Conservation (phyloP, 768 basidiomycete species). For the Astraeus odoratus region DNA sequence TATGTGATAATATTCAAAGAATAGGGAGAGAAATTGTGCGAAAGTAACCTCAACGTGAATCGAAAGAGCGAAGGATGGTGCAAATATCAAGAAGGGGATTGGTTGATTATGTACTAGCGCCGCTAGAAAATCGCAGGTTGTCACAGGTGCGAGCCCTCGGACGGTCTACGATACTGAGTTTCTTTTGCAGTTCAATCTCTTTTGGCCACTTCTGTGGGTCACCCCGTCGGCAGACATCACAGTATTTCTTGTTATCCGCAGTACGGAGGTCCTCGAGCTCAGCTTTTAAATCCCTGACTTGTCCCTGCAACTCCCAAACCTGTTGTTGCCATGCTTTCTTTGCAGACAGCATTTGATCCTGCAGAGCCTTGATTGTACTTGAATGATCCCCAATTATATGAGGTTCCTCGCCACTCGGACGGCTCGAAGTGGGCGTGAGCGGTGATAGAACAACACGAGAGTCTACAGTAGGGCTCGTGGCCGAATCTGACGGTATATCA, state of each 20-base stretch:
- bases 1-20: background rate
- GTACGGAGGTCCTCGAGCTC: slow-evolving; percentile 56
- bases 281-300: slow-evolving; percentile 62
- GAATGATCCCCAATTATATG: slow-evolving; percentile 34
- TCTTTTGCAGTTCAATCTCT: slow-evolving; percentile 18
- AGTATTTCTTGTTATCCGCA: slow-evolving; percentile 38
- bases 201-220: slow-evolving; percentile 8
- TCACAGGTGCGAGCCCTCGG: slow-evolving; percentile 65
- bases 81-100: background rate
- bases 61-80: slow-evolving; percentile 1
- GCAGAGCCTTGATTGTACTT: slow-evolving; percentile 44
- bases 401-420: slow-evolving; percentile 28
- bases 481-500: slow-evolving; percentile 35
- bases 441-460: slow-evolving; percentile 40
- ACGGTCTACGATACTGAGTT: slow-evolving; percentile 46
- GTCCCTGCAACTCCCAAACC: slow-evolving; percentile 69
- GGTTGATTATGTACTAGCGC: slow-evolving; percentile 4
- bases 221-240: slow-evolving; percentile 58
- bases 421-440: slow-evolving; percentile 34
- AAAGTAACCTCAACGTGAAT: too few relatives aligned
- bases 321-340: slow-evolving; percentile 66
- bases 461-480: slow-evolving; percentile 42
- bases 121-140: slow-evolving; percentile 33
- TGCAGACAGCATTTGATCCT: slow-evolving; percentile 51
- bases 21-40: background rate